phyloP scores from a whole-genome alignment of 2,329 filamentous ascomycete genomes.

The Venturia asperata region DNA sequence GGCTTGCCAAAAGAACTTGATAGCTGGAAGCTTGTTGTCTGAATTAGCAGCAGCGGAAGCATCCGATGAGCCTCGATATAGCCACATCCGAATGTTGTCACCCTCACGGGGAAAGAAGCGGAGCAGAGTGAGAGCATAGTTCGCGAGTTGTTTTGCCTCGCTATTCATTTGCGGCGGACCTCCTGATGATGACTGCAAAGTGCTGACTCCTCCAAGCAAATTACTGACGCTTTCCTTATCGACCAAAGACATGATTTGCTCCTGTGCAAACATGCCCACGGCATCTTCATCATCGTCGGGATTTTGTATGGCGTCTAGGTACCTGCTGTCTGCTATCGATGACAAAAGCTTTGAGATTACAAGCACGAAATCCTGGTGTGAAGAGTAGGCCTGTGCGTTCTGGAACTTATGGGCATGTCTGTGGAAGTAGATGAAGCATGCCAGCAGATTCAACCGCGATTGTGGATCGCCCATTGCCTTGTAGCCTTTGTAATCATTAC shows the following conservation, averaged over 20 bases:
- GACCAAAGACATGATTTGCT: conserved; percentile 63
- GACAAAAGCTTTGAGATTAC: conserved; percentile 51
- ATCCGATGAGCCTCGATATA: conserved; percentile 68
- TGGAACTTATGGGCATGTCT: conserved; percentile 40
- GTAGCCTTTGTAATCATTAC: conserved; percentile 26
- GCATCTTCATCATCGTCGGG: conserved; percentile 32
- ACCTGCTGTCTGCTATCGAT: conserved; percentile 49
- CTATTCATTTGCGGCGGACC: conserved; percentile 30
- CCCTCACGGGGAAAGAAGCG: conserved; percentile 73
- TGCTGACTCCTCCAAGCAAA: conserved; percentile 40
- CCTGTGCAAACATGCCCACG: conserved; percentile 47
- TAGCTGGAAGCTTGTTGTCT: conserved; percentile 50
- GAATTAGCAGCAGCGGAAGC: conserved; percentile 20
- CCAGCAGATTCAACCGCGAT: conserved; percentile 49
- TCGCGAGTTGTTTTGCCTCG: conserved; percentile 68
- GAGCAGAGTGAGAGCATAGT: conserved; percentile 78
- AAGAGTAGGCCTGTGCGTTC: conserved; percentile 33
- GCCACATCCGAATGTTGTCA: conserved; percentile 90
- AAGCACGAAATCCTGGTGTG: conserved; percentile 48
- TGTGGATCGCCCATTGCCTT: conserved; percentile 31
- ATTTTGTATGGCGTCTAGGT: conserved; percentile 40
- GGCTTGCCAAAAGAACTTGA: conserved; percentile 79
- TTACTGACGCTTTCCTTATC: conserved; percentile 67
- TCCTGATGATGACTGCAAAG: background rate
- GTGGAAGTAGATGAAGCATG: conserved; percentile 54